These are phyloP conservation scores for Colletotrichum theobromicola DNA, from an alignment of 2,329 filamentous ascomycete genomes.

Conservation along the genomic window DNA sequence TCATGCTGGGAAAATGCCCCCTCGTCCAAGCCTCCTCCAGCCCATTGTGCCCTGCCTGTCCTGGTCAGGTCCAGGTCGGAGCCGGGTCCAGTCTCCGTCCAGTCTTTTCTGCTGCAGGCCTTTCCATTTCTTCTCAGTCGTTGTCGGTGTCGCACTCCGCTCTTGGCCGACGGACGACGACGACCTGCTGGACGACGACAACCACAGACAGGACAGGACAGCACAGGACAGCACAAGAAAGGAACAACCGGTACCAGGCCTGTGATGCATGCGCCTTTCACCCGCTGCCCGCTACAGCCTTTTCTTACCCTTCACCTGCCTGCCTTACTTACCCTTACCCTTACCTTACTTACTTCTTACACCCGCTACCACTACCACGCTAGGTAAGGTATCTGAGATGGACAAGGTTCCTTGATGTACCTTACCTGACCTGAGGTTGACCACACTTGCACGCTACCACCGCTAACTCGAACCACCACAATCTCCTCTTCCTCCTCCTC, in stretches of 20 bases:
- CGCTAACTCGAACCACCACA: not conserved
- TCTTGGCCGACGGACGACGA: not conserved
- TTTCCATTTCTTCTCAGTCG: not conserved
- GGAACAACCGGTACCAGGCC: not conserved
- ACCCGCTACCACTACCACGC: not conserved
- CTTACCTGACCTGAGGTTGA: not conserved
- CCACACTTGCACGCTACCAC: not conserved
- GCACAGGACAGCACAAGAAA: not conserved
- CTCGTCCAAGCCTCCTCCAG: not conserved
- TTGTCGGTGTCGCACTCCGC: not conserved
- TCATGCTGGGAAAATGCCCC: not conserved
- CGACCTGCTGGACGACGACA: not conserved
- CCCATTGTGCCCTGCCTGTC: not conserved
- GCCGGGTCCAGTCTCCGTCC: not conserved
- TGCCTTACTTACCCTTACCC: not conserved
- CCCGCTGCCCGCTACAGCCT: not conserved
- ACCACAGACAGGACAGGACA: not conserved
- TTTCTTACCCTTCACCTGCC: not conserved
- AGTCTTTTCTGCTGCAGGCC: slow-evolving; percentile 1
- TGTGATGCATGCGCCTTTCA: not conserved
- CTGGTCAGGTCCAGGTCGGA: not conserved
- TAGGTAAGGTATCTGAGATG: not conserved
- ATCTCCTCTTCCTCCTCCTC: not conserved
- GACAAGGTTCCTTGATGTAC: not conserved
- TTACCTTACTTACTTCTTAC: not conserved